Base-by-base conservation (phyloP, 2,329 filamentous ascomycete genomes). In the Penicillium sp. region DNA sequence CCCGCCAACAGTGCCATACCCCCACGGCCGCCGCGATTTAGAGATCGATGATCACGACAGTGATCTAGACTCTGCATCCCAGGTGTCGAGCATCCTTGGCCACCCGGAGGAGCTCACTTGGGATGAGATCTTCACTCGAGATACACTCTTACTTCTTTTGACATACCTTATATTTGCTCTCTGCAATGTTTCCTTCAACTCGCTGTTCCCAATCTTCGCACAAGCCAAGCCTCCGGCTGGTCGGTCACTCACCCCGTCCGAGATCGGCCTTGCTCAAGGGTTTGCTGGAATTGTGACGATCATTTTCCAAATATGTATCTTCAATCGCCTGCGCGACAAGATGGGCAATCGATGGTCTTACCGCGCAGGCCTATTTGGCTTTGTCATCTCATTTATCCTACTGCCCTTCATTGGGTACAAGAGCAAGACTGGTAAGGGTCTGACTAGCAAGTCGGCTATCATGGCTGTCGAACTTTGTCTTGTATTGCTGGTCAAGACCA, bases 91-190 rank as follows among this genome's bases (percentile, higher is more conserved):
- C 69, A 71, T 58, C 61, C 72, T 14, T 59, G 73, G 76, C 8
- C 73, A 79, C n/a, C 72, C 75, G 13, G 76, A 75, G 53, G 78
- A 77, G n/a, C 74, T 87, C 11, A 78, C 79, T 1, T 78, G 76
- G 24, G 82, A 82, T 37, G 79, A 85, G 49, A 75, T 96, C 2
- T 81, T 93, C 49, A 96, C 90, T 67, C 82, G 86, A 55, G 92
- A 94, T 57, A 96, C 92, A 0, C 72, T 97, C 13, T 78, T 95
- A 3, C 82, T 99, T 0, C 82, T 99, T 6, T 72, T 85, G 50
- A 95, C 92, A 0, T 97, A 96, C 69, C 84, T 97, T 42, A 88
- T 97, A 48, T 99, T 97, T 70, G 92, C 97, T 68, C 81, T 99
- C 5, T 87, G 89, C 58, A 97, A 97, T 72, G 91, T 97, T 62